Conservation (phyloP, 495 filamentous ascomycete species). For the Aeminium ludgeri region DNA sequence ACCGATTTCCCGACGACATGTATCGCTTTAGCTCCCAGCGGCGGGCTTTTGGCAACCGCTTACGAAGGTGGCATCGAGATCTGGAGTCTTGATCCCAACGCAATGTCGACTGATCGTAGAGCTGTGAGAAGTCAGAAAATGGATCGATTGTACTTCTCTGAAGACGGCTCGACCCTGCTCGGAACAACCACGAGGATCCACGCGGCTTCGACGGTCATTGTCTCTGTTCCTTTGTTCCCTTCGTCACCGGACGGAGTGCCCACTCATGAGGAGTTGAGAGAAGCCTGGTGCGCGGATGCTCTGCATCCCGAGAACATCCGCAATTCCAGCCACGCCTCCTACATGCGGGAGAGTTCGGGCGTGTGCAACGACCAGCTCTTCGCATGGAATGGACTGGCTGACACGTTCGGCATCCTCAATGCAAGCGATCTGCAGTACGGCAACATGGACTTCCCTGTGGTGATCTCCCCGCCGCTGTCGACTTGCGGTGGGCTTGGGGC, state of each 20-base stretch:
- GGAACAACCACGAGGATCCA: constrained; percentile 15
- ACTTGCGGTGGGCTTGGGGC: constrained; percentile 15
- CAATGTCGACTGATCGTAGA: constrained; percentile 13
- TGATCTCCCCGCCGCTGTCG: constrained; percentile 15
- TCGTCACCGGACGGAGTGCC: constrained; percentile 5
- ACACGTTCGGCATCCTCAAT: constrained; percentile 14
- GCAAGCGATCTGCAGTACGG: constrained; percentile 14
- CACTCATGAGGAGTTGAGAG: constrained; percentile 15
- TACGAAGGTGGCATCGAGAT: constrained; percentile 18
- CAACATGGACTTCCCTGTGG: constrained; percentile 16
- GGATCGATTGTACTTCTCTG: constrained; percentile 12
- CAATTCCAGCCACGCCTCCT: constrained; percentile 15
- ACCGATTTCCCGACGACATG: constrained; percentile 12
- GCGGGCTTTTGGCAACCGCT: constrained; percentile 12
- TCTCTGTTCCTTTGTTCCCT: constrained; percentile 14
- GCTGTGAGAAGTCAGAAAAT: constrained; percentile 13
- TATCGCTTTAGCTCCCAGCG: constrained; percentile 15
- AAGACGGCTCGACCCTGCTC: constrained; percentile 14
- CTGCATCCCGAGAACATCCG: constrained; percentile 17
- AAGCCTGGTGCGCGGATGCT: constrained; percentile 16
- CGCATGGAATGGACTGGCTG: constrained; percentile 13
- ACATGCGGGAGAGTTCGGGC: constrained; percentile 11
- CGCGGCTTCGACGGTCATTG: constrained; percentile 12
- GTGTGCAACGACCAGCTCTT: constrained; percentile 13
- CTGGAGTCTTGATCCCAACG: constrained; percentile 10